Percentiles rank a stretch among this genome's conserved stretches.
These are phyloP conservation scores for Daldinia grandis DNA, from an alignment of 495 filamentous ascomycete genomes.

Conservation along the genomic window DNA sequence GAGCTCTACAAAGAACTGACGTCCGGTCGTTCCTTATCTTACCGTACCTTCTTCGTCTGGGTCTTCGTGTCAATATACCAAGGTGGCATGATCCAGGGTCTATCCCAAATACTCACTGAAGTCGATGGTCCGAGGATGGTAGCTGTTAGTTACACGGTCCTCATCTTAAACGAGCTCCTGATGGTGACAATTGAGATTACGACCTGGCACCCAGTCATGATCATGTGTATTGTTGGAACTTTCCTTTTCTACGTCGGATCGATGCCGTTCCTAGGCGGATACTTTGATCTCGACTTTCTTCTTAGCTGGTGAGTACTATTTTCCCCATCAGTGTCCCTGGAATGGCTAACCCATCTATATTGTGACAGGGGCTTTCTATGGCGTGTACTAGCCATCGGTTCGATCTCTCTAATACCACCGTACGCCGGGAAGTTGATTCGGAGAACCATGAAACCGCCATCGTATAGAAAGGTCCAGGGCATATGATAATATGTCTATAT, in stretches of 20 bases:
- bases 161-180: constrained; percentile 92
- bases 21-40: constrained; percentile 80
- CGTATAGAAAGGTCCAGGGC: constrained; percentile 93
- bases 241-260: constrained; percentile 79
- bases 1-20: constrained; percentile 98
- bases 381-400: constrained; percentile 81
- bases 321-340: not conserved
- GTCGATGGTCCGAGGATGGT: constrained; percentile 78
- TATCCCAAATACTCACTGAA: constrained; percentile 85
- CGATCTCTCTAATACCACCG: constrained; percentile 84
- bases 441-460: constrained; percentile 87
- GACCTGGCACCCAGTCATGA: constrained; percentile 97
- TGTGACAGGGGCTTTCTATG: constrained; percentile 77
- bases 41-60: constrained; percentile 96
- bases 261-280: constrained; percentile 85
- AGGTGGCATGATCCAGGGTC: constrained; percentile 90
- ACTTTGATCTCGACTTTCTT: constrained; percentile 88
- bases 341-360: constrained; percentile 28
- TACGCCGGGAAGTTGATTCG: constrained; percentile 84
- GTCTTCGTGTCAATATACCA: constrained; percentile 96
- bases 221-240: constrained; percentile 82
- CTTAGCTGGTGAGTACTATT: constrained; percentile 64
- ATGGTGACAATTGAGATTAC: constrained; percentile 98
- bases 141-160: constrained; percentile 87
- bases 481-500: constrained; percentile 42